Evolutionary conservation across 2,329 filamentous ascomycete species (phyloP), one percentile per base, ranked within the genome.

Genomic region (Fusarium secorum): DNA sequence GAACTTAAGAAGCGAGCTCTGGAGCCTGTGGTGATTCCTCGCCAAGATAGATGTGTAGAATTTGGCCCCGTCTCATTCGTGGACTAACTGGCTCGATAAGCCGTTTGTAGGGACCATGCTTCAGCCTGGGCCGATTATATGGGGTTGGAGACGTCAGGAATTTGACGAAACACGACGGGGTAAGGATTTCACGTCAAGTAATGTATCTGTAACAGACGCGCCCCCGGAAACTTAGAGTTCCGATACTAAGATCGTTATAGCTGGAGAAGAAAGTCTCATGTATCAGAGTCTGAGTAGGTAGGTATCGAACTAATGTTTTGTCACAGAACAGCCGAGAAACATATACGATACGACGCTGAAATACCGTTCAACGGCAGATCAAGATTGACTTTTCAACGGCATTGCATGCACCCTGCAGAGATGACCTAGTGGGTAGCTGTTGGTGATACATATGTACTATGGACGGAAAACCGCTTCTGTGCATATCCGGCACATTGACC

Each of bases 131-230:
- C 32, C 45, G 46, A 60, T 69, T 39, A 64, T 70, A 71, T 60
- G 69, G 70, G 66, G 61, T 54, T 46, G 54, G 55, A 64, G 55
- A 72, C 56, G 54, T 60, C 66, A 49, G 61, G 57, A 67, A 70
- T 48, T 36, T 39, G 45, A 64, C 66, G 69, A 72, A 72, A 72
- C 70, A 61, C 49, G 53, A 62, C 45, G 26, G 51, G 42, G 45
- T 28, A 60, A 51, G 54, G 36, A 28, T 32, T 57, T 66, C 55
- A 66, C 44, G 51, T 49, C 60, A 60, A 48, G 60, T 38, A 66
- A 59, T 65, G 11, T 61, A 72, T 72, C 70, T 72, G 69, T 72
- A 70, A 72, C 70, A 41, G 53, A 44, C 38, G 24, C 54, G 26
- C 44, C 60, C 69, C 69, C 69, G 69, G 69, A 63, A 57, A 61